Conservation (phyloP, 179 eudicot species). For the Monotropa hypopitys region DNA sequence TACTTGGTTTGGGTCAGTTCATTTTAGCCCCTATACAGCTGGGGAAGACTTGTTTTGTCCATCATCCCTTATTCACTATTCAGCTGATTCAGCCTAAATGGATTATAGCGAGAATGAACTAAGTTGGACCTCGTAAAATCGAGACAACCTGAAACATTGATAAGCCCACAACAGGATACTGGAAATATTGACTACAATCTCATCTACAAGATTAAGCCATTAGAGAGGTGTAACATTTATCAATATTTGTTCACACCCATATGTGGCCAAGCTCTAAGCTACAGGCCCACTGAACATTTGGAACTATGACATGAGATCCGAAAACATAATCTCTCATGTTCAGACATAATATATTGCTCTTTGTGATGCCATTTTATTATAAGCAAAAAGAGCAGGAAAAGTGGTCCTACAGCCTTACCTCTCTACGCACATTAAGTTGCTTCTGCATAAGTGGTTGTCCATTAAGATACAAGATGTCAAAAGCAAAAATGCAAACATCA, state of each 20-base stretch:
- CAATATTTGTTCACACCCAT: too few relatives aligned
- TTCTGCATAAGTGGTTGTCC: constrained; percentile 82
- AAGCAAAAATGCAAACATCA: constrained; percentile 77
- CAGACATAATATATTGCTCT: too few relatives aligned
- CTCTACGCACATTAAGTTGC: constrained; percentile 72
- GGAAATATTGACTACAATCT: too few relatives aligned
- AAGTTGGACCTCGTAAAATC: not conserved
- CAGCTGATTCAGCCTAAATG: not conserved
- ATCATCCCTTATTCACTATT: not conserved
- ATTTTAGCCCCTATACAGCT: not conserved
- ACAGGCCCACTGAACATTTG: too few relatives aligned
- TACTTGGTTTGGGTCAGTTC: not conserved
- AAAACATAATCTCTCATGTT: too few relatives aligned
- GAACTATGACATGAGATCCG: too few relatives aligned
- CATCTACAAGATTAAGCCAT: too few relatives aligned
- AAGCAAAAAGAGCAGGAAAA: not conserved
- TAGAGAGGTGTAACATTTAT: too few relatives aligned
- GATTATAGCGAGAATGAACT: not conserved
- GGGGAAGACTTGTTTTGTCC: not conserved
- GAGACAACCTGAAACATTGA: not conserved
- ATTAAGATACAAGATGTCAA: constrained; percentile 72
- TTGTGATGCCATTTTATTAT: too few relatives aligned
- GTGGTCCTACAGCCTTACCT: constrained; percentile 28
- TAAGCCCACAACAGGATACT: too few relatives aligned
- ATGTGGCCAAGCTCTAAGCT: too few relatives aligned